A percentile compares a stretch with the other conserved stretches of the same genome.
Evolutionary conservation across 139 green algal species (phyloP).

Genomic region (Gonium pectorale): DNA sequence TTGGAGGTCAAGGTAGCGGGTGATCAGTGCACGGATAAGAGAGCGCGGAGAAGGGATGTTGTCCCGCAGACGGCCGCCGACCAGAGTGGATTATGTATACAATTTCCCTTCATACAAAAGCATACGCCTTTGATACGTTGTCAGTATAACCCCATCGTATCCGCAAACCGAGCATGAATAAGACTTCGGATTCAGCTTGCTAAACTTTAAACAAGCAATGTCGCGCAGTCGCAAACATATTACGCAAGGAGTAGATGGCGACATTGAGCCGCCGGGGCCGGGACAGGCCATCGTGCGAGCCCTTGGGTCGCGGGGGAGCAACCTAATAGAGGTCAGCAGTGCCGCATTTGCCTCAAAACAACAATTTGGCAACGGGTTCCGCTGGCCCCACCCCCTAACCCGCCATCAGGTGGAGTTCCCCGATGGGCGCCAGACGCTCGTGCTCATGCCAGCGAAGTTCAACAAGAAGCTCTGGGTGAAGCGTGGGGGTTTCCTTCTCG

Average conservation of each 20-base stretch:
- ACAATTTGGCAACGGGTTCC: no score
- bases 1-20: no score
- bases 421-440: slow-evolving; percentile 66
- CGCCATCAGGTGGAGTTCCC: slow-evolving; percentile 79
- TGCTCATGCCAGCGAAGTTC: slow-evolving; percentile 81
- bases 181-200: neutral
- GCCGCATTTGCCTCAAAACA: no score
- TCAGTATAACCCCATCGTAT: no score
- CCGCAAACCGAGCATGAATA: no score
- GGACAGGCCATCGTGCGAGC: slow-evolving; percentile 50
- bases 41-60: no score
- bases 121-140: no score
- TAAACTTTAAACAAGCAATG: neutral
- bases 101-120: no score
- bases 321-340: slow-evolving; percentile 62
- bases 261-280: slow-evolving; percentile 53
- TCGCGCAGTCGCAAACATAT: slow-evolving; percentile 56
- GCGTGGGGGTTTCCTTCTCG: slow-evolving; percentile 73
- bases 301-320: slow-evolving; percentile 52
- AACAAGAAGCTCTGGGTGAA: slow-evolving; percentile 87
- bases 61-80: no score
- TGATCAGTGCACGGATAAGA: no score
- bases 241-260: slow-evolving; percentile 29
- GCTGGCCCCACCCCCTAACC: no score
- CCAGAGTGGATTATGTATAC: no score